These are phyloP conservation scores for Debaryomyces robertsiae DNA, from an alignment of 1,139 yeast species.

Conservation along the genomic window DNA sequence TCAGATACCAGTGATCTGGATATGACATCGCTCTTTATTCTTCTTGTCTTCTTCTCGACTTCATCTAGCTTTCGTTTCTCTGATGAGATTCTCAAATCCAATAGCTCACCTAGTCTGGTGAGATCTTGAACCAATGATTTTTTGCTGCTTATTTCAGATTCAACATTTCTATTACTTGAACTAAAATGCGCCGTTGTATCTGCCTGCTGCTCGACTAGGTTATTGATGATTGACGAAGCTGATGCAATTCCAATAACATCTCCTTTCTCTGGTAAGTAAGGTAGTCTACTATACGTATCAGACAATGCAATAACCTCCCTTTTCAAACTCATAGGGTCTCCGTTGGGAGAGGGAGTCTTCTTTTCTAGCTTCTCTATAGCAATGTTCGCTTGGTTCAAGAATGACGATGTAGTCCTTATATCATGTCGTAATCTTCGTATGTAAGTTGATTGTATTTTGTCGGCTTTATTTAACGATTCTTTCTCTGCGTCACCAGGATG, in stretches of 20 bases:
- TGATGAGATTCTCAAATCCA: constrained; percentile 14
- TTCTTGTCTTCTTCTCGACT: constrained; percentile 4
- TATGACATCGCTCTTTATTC: constrained; percentile 7
- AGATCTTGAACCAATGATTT: constrained; percentile 11
- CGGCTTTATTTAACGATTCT: constrained; percentile 15
- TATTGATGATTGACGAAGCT: constrained; percentile 28
- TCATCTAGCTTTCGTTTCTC: constrained; percentile 12
- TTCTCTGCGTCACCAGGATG: constrained; percentile 1
- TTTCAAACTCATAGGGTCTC: constrained; percentile 12
- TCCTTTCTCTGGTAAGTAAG: constrained; percentile 37
- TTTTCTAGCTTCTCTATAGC: constrained; percentile 23
- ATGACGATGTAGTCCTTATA: constrained; percentile 27
- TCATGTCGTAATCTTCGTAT: constrained; percentile 31
- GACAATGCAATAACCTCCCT: constrained; percentile 30
- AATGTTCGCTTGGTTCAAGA: constrained; percentile 32
- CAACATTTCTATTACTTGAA: constrained; percentile 12
- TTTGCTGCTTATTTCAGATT: constrained; percentile 7
- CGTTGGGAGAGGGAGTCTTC: constrained; percentile 12
- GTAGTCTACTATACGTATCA: constrained; percentile 30
- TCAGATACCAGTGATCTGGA: background rate
- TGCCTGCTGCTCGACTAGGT: constrained; percentile 23
- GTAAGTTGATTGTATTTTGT: constrained; percentile 21
- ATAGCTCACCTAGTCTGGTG: constrained; percentile 10
- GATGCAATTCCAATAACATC: constrained; percentile 42
- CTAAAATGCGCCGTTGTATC: constrained; percentile 15